Conservation (phyloP, 192 early-diverging fungal genomes). For the Umbelopsis ramanniana region DNA sequence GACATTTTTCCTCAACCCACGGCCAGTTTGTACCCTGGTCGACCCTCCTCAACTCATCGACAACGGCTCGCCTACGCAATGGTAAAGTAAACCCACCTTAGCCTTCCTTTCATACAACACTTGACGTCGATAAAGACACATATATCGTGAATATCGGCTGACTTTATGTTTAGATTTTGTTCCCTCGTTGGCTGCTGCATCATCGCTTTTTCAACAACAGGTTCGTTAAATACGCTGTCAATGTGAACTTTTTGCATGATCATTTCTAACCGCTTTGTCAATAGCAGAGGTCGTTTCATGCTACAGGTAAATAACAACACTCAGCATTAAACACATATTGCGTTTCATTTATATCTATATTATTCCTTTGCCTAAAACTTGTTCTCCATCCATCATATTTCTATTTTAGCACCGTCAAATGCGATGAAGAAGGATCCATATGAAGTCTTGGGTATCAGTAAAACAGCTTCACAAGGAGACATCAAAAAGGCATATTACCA, state of each 20-base stretch:
- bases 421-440: conserved; percentile 78
- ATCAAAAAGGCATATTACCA: conserved; percentile 99
- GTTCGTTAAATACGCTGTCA: background rate
- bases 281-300: conserved; percentile 33
- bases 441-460: conserved; percentile 81
- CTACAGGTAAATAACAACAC: conserved; percentile 31
- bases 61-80: background rate
- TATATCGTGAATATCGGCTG: background rate
- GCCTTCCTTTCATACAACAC: background rate
- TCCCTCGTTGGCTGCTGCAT: conserved; percentile 3
- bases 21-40: conserved; percentile 18
- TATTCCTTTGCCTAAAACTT: too few relatives aligned
- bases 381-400: background rate
- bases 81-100: background rate
- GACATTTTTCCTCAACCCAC: background rate
- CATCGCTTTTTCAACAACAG: conserved; percentile 15
- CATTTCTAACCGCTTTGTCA: background rate
- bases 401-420: conserved; percentile 14
- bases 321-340: too few relatives aligned
- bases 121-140: background rate
- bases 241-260: background rate
- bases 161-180: background rate
- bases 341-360: too few relatives aligned
- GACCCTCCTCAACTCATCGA: background rate
- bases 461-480: conserved; percentile 77